Percentiles rank a stretch among this genome's conserved stretches.
These are phyloP conservation scores for Pelargonium myrrhifolium DNA, from an alignment of 441 rosid species.

Conservation along the genomic window DNA sequence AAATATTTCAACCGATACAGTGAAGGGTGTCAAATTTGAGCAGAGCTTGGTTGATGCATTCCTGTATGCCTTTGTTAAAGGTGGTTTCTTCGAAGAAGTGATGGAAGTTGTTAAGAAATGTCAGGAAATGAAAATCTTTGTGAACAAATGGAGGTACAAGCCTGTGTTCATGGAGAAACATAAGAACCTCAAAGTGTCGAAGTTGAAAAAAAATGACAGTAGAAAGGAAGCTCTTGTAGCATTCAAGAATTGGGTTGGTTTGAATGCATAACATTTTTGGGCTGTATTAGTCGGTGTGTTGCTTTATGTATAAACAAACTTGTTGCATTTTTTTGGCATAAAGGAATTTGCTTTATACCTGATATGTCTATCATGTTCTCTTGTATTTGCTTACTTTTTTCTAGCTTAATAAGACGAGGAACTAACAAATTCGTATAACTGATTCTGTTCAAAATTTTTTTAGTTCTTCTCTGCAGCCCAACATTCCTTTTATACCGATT, in stretches of 20 bases:
- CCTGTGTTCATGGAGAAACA: constrained; percentile 93
- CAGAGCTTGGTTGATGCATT: constrained; percentile 72
- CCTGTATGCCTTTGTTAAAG: constrained; percentile 74
- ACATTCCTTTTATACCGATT: too few relatives aligned
- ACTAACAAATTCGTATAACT: too few relatives aligned
- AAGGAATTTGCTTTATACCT: too few relatives aligned
- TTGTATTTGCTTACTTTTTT: too few relatives aligned
- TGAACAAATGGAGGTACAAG: constrained; percentile 93
- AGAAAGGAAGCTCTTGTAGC: constrained; percentile 90
- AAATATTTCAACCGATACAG: constrained; percentile 45
- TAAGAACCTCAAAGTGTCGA: constrained; percentile 76
- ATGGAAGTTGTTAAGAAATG: constrained; percentile 93
- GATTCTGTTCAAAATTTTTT: too few relatives aligned
- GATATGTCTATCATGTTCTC: too few relatives aligned
- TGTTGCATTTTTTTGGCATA: not conserved
- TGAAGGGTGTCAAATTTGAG: constrained; percentile 49
- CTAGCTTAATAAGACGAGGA: too few relatives aligned
- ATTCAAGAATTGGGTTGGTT: constrained; percentile 96
- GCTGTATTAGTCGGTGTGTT: not conserved
- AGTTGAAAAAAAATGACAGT: constrained; percentile 73
- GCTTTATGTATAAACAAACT: not conserved
- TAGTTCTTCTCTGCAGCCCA: too few relatives aligned
- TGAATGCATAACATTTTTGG: constrained; percentile 38
- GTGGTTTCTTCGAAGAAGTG: constrained; percentile 86
- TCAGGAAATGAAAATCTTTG: constrained; percentile 79